Base-by-base conservation (phyloP, 2,329 filamentous ascomycete species). In the Dendrostoma leiphaemia region DNA sequence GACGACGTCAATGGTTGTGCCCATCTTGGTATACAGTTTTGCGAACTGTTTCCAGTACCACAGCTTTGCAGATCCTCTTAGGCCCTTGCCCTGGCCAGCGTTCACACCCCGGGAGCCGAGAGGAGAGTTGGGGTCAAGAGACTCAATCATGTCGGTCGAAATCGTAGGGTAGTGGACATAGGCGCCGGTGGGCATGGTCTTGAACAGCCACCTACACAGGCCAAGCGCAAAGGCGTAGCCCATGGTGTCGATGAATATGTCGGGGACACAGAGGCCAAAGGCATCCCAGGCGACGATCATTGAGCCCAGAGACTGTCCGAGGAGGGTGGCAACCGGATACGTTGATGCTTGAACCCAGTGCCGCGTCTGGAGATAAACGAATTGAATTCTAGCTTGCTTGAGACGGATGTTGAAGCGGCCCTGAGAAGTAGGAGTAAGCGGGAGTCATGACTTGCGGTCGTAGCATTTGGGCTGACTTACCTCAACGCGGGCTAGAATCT, bases 151-250 rank as follows among this genome's bases (percentile, higher is more conserved):
- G 65, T 99, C 94, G 48, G 91, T 99, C 3, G 92, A 97, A 51
- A 99, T 99, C 53, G 93, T 97, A 1, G 94, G 94, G 68, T 97
- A 99, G 73, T 99, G 94, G 1, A 97, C 92, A 67, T 99, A 99
- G 49, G 94, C 92, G 43, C 84, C 91, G 0, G 91, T 97, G 0
- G 93, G 90, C 1, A 97, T 82, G 32, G 74, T 71, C 0, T 82
- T 88, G 67, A 97, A 97, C 23, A 97, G 77, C 59, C 89, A 81
- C 67, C 91, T 94, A 70, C 81, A 89, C 3, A 97, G 78, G 8
- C 90, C 91, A 10, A 96, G 81, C 0, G 89, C 83, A 67, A 97
- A 99, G 24, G 93, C 91, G 66, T 97, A 99, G 59, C 94, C 94
- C 92, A 99, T 97, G 2, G 94, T 99, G 67, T 99, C 94, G 63